A percentile compares a stretch with the other conserved stretches of the same genome.
These are phyloP conservation scores for Tolypocladium sp. DNA, from an alignment of 2,329 filamentous ascomycete genomes.

Conservation along the genomic window DNA sequence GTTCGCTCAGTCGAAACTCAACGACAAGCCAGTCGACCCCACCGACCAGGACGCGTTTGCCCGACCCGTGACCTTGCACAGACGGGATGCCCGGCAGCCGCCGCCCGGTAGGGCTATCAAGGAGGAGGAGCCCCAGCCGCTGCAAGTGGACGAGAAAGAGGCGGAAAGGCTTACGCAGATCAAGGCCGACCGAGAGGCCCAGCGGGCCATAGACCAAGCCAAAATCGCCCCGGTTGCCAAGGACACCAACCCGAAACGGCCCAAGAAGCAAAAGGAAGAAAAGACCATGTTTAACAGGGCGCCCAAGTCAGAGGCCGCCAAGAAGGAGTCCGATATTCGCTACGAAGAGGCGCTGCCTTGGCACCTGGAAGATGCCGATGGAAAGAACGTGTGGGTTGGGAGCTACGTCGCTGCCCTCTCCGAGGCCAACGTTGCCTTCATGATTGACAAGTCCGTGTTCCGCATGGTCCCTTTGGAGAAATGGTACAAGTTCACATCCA, in stretches of 20 bases:
- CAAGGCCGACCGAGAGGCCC: slow-evolving; percentile 73
- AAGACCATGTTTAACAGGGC: slow-evolving; percentile 80
- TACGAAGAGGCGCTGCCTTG: slow-evolving; percentile 95
- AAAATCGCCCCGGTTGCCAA: slow-evolving; percentile 82
- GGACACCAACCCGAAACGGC: slow-evolving; percentile 38
- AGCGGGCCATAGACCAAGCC: slow-evolving; percentile 78
- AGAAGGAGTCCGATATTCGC: slow-evolving; percentile 61
- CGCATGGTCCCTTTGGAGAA: slow-evolving; percentile 89
- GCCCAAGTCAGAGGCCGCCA: slow-evolving; percentile 72
- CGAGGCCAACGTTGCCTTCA: slow-evolving; percentile 71
- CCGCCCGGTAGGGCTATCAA: slow-evolving; percentile 56
- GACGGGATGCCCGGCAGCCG: slow-evolving; percentile 71
- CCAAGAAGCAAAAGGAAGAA: slow-evolving; percentile 65
- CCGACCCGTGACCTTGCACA: slow-evolving; percentile 78
- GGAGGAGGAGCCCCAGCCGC: slow-evolving; percentile 39
- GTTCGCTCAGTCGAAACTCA: slow-evolving; percentile 51
- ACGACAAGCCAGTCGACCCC: slow-evolving; percentile 57
- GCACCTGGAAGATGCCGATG: slow-evolving; percentile 94
- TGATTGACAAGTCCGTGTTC: slow-evolving; percentile 62
- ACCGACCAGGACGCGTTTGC: slow-evolving; percentile 69
- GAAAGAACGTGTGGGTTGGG: slow-evolving; percentile 89
- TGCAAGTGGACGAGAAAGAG: slow-evolving; percentile 45
- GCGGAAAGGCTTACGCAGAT: slow-evolving; percentile 57
- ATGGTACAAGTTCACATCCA: slow-evolving; percentile 82
- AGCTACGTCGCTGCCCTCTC: slow-evolving; percentile 85